Base-by-base conservation (phyloP, 1,284 basidiomycete genomes). In the Mycena sp. region DNA sequence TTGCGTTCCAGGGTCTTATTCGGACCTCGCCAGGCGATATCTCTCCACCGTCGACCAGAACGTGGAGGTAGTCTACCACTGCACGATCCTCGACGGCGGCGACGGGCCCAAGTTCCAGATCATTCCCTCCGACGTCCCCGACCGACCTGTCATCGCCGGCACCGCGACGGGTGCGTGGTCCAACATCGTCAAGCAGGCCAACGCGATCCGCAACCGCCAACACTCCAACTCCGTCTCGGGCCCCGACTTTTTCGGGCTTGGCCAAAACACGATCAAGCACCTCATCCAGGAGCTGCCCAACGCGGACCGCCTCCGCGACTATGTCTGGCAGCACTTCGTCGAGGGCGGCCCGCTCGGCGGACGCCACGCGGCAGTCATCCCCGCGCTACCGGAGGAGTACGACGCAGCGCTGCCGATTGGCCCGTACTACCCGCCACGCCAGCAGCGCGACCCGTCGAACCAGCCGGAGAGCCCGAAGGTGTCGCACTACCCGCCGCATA, bases 121-220 rank as follows among this genome's bases (percentile, higher is more conserved):
- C 67, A 83, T 89, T 55, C 87, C 90, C 11, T 83, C 84, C 3
- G 91, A 93, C 72, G 80, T 81, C 32, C 84, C 86, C 4, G 86
- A 87, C 67, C 84, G 86, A 53, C 84, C 89, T 37, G 85, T 93
- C 69, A 87, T 89, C 51, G 89, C 91, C 3, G 89, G 90, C n/a
- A 93, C 92, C 0, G 91, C 91, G 40, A 93, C 92, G 0, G 92
- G 91, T 32, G 91, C 91, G 50, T 93, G 92, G 92, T 88, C 89
- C 1, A 86, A 82, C 69, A 90, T 93, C 67, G 90, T 94, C 52
- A 89, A 88, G 70, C 86, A 89, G 45, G 92, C 92, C 0, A 93
- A 93, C 71, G 82, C 84, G 44, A 87, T 93, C 63, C 85, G 91
- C 51, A 88, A 90, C 72, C 82, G 90, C 23, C 89, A 91, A 67